Percentiles rank a stretch among this genome's conserved stretches.
Conservation (phyloP, 306 rosid genomes). For the Dryas octopetala region DNA sequence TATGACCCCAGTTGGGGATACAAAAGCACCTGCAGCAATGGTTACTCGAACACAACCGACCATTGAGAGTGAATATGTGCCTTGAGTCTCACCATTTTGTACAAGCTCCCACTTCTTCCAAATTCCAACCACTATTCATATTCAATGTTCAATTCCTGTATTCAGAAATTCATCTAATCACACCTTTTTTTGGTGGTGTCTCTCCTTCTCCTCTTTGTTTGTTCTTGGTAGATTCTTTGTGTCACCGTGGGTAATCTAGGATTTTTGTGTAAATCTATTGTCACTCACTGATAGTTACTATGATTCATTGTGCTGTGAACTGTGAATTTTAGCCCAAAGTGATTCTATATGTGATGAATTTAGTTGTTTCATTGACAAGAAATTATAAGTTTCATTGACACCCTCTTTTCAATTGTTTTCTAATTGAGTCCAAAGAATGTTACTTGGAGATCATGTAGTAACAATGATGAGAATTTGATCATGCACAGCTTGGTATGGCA, state of each 20-base stretch:
- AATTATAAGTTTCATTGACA: constrained; percentile 35
- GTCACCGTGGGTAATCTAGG: constrained; percentile 58
- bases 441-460: neutral
- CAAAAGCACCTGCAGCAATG: constrained; percentile 86
- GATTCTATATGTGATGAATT: constrained; percentile 59
- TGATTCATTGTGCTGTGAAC: constrained; percentile 67
- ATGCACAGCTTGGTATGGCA: neutral
- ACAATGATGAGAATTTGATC: neutral
- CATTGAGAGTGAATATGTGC: constrained; percentile 87
- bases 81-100: constrained; percentile 50
- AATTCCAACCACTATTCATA: constrained; percentile 26
- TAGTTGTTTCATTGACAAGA: constrained; percentile 52
- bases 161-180: constrained; percentile 49
- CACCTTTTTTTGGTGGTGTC: constrained; percentile 43
- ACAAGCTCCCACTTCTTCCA: constrained; percentile 37
- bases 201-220: constrained; percentile 4
- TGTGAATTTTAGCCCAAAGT: constrained; percentile 39
- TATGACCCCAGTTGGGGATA: constrained; percentile 72
- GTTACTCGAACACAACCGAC: constrained; percentile 88
- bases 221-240: constrained; percentile 45
- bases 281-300: constrained; percentile 38
- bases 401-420: constrained; percentile 25
- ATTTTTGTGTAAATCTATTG: constrained; percentile 65
- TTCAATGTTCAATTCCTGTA: constrained; percentile 46
- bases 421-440: constrained; percentile 5